Evolutionary conservation across 2,329 filamentous ascomycete genomes (phyloP), one percentile per base, ranked within the genome.

Genomic region (Monilinia vaccinii-corymbosi): DNA sequence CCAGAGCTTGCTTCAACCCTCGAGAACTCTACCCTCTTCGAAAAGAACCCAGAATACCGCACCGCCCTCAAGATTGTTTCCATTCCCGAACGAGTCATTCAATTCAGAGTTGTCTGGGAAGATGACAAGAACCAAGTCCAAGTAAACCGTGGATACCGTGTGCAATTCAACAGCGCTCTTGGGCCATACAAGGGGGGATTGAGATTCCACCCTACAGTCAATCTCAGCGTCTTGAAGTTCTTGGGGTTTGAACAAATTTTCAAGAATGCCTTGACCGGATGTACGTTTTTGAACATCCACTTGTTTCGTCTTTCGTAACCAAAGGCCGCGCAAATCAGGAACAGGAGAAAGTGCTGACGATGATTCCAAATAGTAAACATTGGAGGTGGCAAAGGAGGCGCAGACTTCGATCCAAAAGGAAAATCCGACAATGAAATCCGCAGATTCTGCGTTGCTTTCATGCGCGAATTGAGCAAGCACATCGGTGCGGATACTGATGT

Each of bases 231-330:
- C 72, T 84, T 99, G 71, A 99, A 99, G 81, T 97, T 97, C 80
- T 83, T 99, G 73, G 94, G 93, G 67, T 97, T 97, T 72, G 94
- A 99, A 85, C 94, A 97, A 80, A 95, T 93, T 79, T 97, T 97
- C 84, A 97, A 97, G 85, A 97, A 97, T 89, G 94, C 94, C 68
- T 80, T 97, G 69, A 97, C 94, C 64, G 94, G 94, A 73, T 78
- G 88, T 92, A 80, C 81, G 89, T 84, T 62, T 2, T 48, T 55
- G 18, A 51, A n/a, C 8, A 23, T 28, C 6, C 32, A 23, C 16
- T n/a, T 4, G 38, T 56, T 6, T 8, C 13, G 25, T 1, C 6
- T n/a, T 38, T 28, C 9, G 8, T 2, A 21, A 3, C 1, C 6
- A n/a, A 42, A 11, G 18, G 31, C 18, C 5, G 14, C 3, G 16